These are phyloP conservation scores for Mimosa bimucronata DNA, from an alignment of 306 rosid genomes.

Conservation along the genomic window DNA sequence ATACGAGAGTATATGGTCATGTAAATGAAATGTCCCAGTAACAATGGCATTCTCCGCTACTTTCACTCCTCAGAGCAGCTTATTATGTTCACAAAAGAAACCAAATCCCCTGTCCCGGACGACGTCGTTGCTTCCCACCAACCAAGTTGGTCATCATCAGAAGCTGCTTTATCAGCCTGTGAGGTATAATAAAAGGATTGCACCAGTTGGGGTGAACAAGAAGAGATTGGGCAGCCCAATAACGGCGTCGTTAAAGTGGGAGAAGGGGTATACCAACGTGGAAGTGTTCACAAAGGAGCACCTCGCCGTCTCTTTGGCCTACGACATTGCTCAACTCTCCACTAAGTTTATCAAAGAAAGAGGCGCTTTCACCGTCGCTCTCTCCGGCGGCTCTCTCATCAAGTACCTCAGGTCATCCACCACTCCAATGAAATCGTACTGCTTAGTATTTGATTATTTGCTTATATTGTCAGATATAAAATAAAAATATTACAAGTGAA, in stretches of 20 bases:
- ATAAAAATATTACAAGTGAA: background rate
- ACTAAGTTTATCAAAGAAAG: conserved; percentile 53
- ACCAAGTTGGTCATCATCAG: background rate
- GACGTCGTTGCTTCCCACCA: conserved; percentile 10
- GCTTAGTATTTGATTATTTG: no score
- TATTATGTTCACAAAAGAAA: conserved; percentile 8
- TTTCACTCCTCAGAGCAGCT: conserved; percentile 30
- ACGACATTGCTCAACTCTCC: conserved; percentile 64
- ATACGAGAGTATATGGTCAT: background rate
- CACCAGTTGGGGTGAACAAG: background rate
- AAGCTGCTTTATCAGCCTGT: background rate
- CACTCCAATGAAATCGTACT: background rate
- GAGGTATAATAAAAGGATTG: background rate
- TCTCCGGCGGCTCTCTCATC: conserved; percentile 74
- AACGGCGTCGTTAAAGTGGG: conserved; percentile 40
- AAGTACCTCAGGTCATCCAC: conserved; percentile 36
- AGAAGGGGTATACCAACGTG: conserved; percentile 44
- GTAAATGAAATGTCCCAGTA: background rate
- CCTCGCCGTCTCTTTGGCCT: conserved; percentile 56
- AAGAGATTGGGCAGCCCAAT: conserved; percentile 15
- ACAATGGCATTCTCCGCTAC: conserved; percentile 41
- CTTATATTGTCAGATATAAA: background rate
- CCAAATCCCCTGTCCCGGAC: conserved; percentile 5
- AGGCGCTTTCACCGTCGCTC: conserved; percentile 62
- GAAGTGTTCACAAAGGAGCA: conserved; percentile 62